Base-by-base conservation (phyloP, 345 rosid species). In the Pseudoturritis turrita region DNA sequence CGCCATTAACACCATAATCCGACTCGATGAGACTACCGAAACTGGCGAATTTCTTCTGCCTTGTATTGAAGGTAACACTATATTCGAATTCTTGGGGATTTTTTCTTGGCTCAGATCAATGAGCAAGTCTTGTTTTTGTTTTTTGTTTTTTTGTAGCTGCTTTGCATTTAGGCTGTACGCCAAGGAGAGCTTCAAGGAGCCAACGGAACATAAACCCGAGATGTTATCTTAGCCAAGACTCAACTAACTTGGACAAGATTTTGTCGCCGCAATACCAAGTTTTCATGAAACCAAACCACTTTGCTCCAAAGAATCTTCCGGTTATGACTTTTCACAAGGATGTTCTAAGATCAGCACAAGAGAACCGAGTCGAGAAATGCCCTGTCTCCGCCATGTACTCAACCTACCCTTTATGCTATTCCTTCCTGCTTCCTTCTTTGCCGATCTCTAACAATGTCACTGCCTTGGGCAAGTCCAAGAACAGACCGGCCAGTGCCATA, bases 181-280 rank as follows among this genome's bases (percentile, higher is more conserved):
- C 95, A 0, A 96, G 87, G 69, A 84, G 87, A 84, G 91, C 99
- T 81, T 83, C 97, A 3, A 89, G 99, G 76, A 91, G 99, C 80
- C 96, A 95, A 83, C 78, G 99, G 22, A 91, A 95, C 79, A 78
- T 70, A 52, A 86, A 85, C 84, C 89, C 91, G 11, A 84, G 97
- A 83, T 84, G 79, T 73, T 94, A 94, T 72, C 96, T 91, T 70
- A 80, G 78, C 62, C 79, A 62, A 44, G 69, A 53, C 49, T 44
- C 79, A 45, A 44, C 69, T 22, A 68, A 44, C 15, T 44, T 61
- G 12, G 68, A 51, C 35, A 60, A 17, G 57, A 52, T 75, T 31
- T 58, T 73, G 19, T 46, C 71, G 4, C 39, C 50, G 17, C 71
- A 67, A 41, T 67, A 53, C 81, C 90, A 51, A 84, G 86, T 81